A percentile compares a stretch with the other conserved stretches of the same genome.
These are phyloP conservation scores for Chionographis japonica DNA, from an alignment of 106 monocot genomes.

Conservation along the genomic window DNA sequence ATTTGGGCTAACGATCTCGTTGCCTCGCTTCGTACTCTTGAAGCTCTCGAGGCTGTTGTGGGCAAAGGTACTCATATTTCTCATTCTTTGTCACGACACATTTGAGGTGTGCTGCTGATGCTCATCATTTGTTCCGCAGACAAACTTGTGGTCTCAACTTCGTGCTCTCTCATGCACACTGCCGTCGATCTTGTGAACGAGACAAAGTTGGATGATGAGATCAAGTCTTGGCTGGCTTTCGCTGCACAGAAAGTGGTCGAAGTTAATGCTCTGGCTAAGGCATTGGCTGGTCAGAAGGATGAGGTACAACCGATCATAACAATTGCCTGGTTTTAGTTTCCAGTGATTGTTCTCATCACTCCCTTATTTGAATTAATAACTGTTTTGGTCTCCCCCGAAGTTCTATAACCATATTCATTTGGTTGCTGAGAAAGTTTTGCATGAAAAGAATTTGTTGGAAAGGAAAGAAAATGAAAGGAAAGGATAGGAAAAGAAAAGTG, in stretches of 20 bases:
- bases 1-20: slow-evolving; percentile 49
- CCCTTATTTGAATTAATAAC: too few species aligned
- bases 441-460: too few species aligned
- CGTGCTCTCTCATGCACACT: slow-evolving; percentile 49
- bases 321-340: too few species aligned
- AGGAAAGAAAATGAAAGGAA: too few species aligned
- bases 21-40: slow-evolving; percentile 25
- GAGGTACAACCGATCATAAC: slow-evolving; percentile 12
- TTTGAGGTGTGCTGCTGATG: neutral
- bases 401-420: too few species aligned
- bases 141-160: slow-evolving; percentile 52
- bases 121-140: slow-evolving; percentile 18
- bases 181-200: slow-evolving; percentile 49
- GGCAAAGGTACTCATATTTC: slow-evolving; percentile 29
- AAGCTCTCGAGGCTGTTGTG: slow-evolving; percentile 31
- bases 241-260: slow-evolving; percentile 50
- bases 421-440: too few species aligned
- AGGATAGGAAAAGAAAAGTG: too few species aligned
- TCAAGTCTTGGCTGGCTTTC: slow-evolving; percentile 54
- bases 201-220: slow-evolving; percentile 41
- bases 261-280: slow-evolving; percentile 47
- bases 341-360: too few species aligned
- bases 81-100: neutral
- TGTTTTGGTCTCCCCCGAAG: too few species aligned
- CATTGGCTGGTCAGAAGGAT: slow-evolving; percentile 45